Evolutionary conservation across 345 rosid genomes (phyloP), one percentile per base, ranked within the genome.

Genomic region (Tarenaya hassleriana): DNA sequence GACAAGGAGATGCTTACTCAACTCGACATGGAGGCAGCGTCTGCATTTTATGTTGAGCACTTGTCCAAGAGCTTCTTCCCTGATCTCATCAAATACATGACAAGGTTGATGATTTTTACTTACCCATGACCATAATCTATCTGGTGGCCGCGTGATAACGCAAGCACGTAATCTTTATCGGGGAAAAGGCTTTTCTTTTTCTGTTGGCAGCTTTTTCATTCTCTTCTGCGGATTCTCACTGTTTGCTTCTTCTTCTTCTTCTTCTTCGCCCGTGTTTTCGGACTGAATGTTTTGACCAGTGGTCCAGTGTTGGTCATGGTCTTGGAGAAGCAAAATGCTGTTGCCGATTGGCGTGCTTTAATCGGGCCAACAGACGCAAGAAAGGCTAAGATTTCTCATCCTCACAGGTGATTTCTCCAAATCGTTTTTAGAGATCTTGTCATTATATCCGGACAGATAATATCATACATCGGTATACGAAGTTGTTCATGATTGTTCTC

Each of bases 271-370:
- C 53, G n/a, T 41, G 16, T 18, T 21, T 44, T 33, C 52, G 27
- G 40, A n/a, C 4, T 50, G 1, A 13, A 16, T 48, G n/a, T 21
- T n/a, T 41, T 24, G 32, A 66, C 27, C 61, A 72, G 95, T 74
- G 97, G 86, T 71, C 94, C 95, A 11, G 84, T 81, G 51, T 52
- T 86, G 60, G 77, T 75, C 39, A 79, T 90, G 86, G 71, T 83
- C 47, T 66, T 90, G 74, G 88, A 81, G 77, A 90, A 80, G 71
- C 64, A 69, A 64, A 70, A 86, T 68, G 97, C 88, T 0, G 68
- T 90, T 81, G 61, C 77, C 67, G 71, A 77, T 45, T 90, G 97
- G 97, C 95, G 91, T 60, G 55, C 63, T 55, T 64, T 89, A 41
- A 83, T 89, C 60, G 95, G 90, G 33, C 88, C 95, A 46, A 86